Base-by-base conservation (phyloP, 2,329 filamentous ascomycete genomes). In the Cryphonectria radicalis region DNA sequence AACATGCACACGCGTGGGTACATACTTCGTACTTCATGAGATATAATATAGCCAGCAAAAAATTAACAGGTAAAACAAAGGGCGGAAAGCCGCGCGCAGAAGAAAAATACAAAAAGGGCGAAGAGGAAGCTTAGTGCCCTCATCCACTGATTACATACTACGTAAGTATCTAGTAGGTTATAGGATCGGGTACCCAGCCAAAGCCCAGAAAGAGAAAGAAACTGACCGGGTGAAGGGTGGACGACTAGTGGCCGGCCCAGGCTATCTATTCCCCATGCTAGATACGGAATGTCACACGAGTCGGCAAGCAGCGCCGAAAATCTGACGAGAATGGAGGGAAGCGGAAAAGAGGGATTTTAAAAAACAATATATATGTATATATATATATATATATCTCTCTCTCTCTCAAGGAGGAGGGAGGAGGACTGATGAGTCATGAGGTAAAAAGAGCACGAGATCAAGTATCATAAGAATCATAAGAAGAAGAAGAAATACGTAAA, bases 131-230 rank as follows among this genome's bases (percentile, higher is more conserved):
- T 8, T 13, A 40, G 35, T 40, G 35, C 22, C 59, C 43, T 32
- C 32, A 62, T 62, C 59, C 28, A 35, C 32, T 35, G 59, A 62
- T 62, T 62, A 62, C 59, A 62, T 62, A 62, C 55, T 28, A 28
- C 28, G n/a, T n/a, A n/a, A n/a, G n/a, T n/a, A n/a, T n/a, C 55
- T 19, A 59, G 55, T 32, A 32, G 14, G 55, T 35, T 59, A 35
- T 40, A 62, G 59, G 59, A 62, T 62, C 59, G 32, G 59, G 59
- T 62, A 25, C 59, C 59, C 35, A 62, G 59, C 35, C 13, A 14
- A n/a, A n/a, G 4, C 28, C 28, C 14, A 40, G 35, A 40, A 22
- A n/a, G 10, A n/a, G 13, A 59, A 5, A 40, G 35, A 40, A 62
- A n/a, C 14, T 14, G 28, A 59, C 28, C 55, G 28, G 28, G 55